Evolutionary conservation across 2,329 filamentous ascomycete genomes (phyloP), one percentile per base, ranked within the genome.

Genomic region (Colletotrichum nymphaeae): DNA sequence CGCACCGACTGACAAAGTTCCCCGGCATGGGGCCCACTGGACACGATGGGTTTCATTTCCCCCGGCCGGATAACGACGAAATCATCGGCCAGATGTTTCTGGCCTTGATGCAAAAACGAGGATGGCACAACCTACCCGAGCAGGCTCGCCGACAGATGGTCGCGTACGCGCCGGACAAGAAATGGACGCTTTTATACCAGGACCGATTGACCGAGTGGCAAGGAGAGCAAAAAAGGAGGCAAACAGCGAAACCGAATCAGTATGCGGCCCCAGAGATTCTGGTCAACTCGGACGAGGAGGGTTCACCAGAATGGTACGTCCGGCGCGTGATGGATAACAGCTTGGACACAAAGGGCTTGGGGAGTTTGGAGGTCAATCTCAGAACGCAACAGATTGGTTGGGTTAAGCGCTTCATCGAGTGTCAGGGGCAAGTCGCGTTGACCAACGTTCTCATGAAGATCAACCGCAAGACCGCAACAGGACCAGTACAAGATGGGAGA

Each of bases 271-370:
- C 90, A 72, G 92, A 93, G 77, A 90, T 96, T 72, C 89, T 95
- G 53, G 90, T 92, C 55, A 92, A 94, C 77, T 94, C 94, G 8
- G 95, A 98, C 80, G 96, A 98, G 81, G 97, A 98, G 83, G 96
- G 95, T 57, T 97, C 94, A 63, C 97, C 97, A 3, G 96, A 98
- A 84, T 99, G 96, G 96, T 99, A 98, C 82, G 96, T 99, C 66
- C 93, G 95, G 81, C 96, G 94, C 81, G 94, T 98, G 73, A 95
- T 98, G 94, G 96, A 98, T 82, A 97, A 98, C 83, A 94, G 91
- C 75, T 94, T 98, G 76, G 95, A 95, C 67, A 90, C 93, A 76
- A 98, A 98, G 86, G 94, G 97, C 74, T 88, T 99, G 75, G 94
- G 94, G 75, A 98, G 95, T 85, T 86, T 99, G 80, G 95, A 97